Conservation (phyloP, 257 asterid genomes). For the Oldenlandia corymbosa region DNA sequence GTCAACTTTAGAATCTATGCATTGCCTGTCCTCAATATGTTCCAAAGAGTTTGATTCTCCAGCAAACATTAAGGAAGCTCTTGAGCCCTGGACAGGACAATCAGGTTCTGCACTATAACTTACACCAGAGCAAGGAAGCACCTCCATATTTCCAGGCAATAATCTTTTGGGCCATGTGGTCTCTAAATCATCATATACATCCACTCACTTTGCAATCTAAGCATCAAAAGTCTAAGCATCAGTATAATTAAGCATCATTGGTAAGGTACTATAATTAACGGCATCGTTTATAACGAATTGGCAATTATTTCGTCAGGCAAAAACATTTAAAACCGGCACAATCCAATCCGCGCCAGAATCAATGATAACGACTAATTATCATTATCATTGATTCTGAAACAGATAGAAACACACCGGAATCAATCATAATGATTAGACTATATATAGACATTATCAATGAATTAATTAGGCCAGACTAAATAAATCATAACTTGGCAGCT, state of each 20-base stretch:
- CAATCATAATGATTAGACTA: too few relatives aligned
- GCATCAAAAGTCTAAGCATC: conserved; percentile 4
- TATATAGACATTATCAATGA: too few relatives aligned
- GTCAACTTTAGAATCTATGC: conserved; percentile 37
- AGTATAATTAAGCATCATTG: too few relatives aligned
- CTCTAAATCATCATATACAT: conserved; percentile 23
- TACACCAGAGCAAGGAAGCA: conserved; percentile 52
- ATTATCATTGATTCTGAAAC: too few relatives aligned
- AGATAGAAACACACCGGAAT: too few relatives aligned
- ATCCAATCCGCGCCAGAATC: neutral
- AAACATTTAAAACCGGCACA: neutral
- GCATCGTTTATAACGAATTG: neutral
- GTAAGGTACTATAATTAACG: too few relatives aligned
- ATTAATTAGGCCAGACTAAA: too few relatives aligned
- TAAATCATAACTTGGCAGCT: neutral
- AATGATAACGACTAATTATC: neutral
- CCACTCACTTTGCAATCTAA: conserved; percentile 13
- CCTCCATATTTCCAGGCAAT: conserved; percentile 53
- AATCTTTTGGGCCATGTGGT: conserved; percentile 29
- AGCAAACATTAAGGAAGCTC: conserved; percentile 37
- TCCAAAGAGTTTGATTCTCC: conserved; percentile 40
- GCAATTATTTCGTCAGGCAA: neutral
- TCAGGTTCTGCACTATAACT: conserved; percentile 44
- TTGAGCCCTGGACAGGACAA: conserved; percentile 49
- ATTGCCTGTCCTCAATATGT: conserved; percentile 37